Base-by-base conservation (phyloP, 169 alveolate species). In the Ichthyophthirius multifiliis region DNA sequence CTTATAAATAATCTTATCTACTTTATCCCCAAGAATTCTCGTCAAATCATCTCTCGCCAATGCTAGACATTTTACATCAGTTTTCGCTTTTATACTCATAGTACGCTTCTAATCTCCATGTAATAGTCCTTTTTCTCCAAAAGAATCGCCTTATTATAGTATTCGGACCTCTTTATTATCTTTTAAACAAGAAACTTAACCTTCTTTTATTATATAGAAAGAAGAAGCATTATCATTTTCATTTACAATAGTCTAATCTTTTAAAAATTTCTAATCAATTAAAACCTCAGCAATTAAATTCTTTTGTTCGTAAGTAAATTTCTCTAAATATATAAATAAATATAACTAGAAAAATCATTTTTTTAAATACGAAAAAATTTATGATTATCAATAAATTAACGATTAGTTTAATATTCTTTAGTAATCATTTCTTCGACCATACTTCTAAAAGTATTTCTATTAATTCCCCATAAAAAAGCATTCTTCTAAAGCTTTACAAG, bases 81-180 rank as follows among this genome's bases (percentile, higher is more conserved):
- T 79, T 27, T 78, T 75, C 13, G 95, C 95, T 34, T 67, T 37
- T 3, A 78, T 44, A 3, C 79, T 78, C 85, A 78, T 78, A 20
- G 82, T 74, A 74, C 89, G 82, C 4, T 84, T 74, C 43, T 79
- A 74, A 55, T 87, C 83, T 18, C 67, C 84, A 47, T 80, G 65
- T 55, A 67, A 83, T 27, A 45, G 47, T 34, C 83, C 81, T 12
- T 76, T 64, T 37, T 83, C 88, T 27, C 88, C 88, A 48, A 83
- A 83, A 0, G 75, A 41, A 16, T 75, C 83, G 27, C 82, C 82
- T 4, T 47, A 27, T 18, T 47, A n/a, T 18, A 83, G 34, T 15
- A 75, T 65, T 75, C 77, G 65, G 16, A 83, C 77, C 46, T 65
- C 63, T 30, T 27, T 46, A 55, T 39, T 39, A 18, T 39, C 71